A percentile compares a stretch with the other conserved stretches of the same genome.
phyloP scores from a whole-genome alignment of 345 rosid genomes.

The Camelina laxa region DNA sequence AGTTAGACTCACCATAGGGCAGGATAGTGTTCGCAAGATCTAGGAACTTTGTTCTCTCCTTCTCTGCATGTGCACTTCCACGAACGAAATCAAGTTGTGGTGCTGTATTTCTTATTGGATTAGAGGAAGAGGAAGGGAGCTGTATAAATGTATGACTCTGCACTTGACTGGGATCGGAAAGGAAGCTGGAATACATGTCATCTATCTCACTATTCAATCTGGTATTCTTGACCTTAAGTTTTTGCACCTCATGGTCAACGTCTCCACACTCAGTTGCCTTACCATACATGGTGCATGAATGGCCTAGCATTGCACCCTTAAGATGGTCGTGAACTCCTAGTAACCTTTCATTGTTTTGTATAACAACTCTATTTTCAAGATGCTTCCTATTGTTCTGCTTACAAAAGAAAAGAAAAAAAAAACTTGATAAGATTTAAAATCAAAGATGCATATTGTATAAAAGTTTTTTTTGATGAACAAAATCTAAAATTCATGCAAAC shows the following conservation, averaged over 20 bases:
- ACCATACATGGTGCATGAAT: no score
- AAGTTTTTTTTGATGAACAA: no score
- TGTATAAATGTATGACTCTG: no score
- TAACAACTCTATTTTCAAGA: constrained; percentile 51
- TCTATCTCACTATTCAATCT: constrained; percentile 51
- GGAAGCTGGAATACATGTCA: no score
- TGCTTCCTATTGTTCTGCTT: constrained; percentile 59
- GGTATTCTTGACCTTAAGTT: constrained; percentile 55
- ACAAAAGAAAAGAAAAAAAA: constrained; percentile 12
- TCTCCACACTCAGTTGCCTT: constrained; percentile 45
- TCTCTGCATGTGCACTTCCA: constrained; percentile 10
- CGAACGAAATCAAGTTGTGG: constrained; percentile 33
- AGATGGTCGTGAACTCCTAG: constrained; percentile 51
- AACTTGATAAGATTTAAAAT: no score
- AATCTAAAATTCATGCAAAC: no score
- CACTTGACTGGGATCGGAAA: no score
- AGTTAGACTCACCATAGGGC: background rate
- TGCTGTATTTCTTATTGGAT: background rate
- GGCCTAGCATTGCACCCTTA: constrained; percentile 42
- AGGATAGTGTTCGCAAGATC: constrained; percentile 46
- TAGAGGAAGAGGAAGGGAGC: constrained; percentile 24
- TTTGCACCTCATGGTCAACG: constrained; percentile 38
- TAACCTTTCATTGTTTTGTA: constrained; percentile 57
- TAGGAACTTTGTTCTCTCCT: constrained; percentile 11
- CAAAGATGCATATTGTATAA: no score